A percentile compares a stretch with the other conserved stretches of the same genome.
These are phyloP conservation scores for Backusella luteola DNA, from an alignment of 192 early-diverging fungal genomes.

Conservation along the genomic window DNA sequence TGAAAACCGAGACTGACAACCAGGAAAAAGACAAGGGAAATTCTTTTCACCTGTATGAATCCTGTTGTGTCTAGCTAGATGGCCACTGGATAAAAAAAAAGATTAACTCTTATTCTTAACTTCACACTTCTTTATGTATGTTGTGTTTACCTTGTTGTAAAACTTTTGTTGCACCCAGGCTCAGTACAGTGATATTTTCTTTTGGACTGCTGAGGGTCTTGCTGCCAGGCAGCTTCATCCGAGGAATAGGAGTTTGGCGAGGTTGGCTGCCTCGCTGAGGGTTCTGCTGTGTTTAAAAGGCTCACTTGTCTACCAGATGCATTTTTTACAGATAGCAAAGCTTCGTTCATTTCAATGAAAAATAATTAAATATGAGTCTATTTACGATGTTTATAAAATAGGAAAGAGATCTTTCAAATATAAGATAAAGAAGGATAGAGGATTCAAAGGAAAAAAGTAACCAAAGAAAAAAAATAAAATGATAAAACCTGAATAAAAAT, in stretches of 20 bases:
- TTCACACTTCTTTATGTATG: not conserved
- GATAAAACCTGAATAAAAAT: not conserved
- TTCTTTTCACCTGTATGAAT: constrained; percentile 81
- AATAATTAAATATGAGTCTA: not conserved
- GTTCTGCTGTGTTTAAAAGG: constrained; percentile 36
- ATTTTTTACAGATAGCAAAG: constrained; percentile 40
- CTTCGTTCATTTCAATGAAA: constrained; percentile 11
- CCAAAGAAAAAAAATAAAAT: not conserved
- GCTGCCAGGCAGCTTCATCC: not conserved
- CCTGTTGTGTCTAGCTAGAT: constrained; percentile 74
- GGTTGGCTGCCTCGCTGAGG: constrained; percentile 7
- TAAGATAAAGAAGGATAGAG: not conserved
- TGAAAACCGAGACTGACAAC: constrained; percentile 71
- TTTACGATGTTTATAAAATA: not conserved
- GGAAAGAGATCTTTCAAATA: not conserved
- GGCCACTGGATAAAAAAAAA: constrained; percentile 50
- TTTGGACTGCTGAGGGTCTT: constrained; percentile 34
- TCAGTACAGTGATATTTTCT: constrained; percentile 67
- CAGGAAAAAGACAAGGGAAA: constrained; percentile 63
- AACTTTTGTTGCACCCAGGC: constrained; percentile 65
- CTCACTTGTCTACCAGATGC: constrained; percentile 48
- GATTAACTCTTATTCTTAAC: not conserved
- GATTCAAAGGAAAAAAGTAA: not conserved
- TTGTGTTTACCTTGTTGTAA: constrained; percentile 61
- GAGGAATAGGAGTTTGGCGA: not conserved